Evolutionary conservation across 1,139 yeast species (phyloP).

Genomic region (Lodderomyces elongisporus): DNA sequence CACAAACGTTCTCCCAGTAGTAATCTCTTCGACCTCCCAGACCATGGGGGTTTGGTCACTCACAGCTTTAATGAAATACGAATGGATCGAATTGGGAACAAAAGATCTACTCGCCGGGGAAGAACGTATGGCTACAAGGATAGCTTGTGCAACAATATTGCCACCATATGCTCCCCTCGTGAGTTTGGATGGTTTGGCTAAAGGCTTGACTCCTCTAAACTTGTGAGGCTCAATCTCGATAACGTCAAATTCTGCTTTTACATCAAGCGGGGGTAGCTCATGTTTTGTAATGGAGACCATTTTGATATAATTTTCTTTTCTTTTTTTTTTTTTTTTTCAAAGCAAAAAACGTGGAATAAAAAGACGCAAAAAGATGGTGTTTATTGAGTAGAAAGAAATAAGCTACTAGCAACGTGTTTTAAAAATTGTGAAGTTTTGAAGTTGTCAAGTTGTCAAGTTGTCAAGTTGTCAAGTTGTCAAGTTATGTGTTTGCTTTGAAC

Average conservation of each 20-base stretch:
- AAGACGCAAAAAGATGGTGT: too few relatives aligned
- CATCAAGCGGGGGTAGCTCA: constrained; percentile 9
- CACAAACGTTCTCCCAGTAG: constrained; percentile 31
- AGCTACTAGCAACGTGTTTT: too few relatives aligned
- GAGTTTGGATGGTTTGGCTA: constrained; percentile 26
- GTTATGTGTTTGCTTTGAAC: too few relatives aligned
- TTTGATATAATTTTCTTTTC: too few relatives aligned
- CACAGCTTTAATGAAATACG: constrained; percentile 36
- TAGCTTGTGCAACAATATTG: constrained; percentile 36
- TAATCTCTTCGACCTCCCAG: constrained; percentile 27
- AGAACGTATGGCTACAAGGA: constrained; percentile 33
- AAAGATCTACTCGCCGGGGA: constrained; percentile 27
- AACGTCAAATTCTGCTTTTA: constrained; percentile 20
- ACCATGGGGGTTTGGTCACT: constrained; percentile 26
- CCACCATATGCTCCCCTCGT: constrained; percentile 43
- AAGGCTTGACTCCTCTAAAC: constrained; percentile 28
- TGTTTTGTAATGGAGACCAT: too few relatives aligned
- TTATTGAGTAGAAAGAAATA: too few relatives aligned
- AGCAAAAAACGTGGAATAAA: too few relatives aligned
- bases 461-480: too few relatives aligned
- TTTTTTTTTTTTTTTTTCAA: too few relatives aligned
- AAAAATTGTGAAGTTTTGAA: too few relatives aligned
- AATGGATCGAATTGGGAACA: constrained; percentile 40
- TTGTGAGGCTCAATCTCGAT: constrained; percentile 17
- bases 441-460: too few relatives aligned